phyloP scores from a whole-genome alignment of 495 filamentous ascomycete genomes.

The Penicillium salamii region DNA sequence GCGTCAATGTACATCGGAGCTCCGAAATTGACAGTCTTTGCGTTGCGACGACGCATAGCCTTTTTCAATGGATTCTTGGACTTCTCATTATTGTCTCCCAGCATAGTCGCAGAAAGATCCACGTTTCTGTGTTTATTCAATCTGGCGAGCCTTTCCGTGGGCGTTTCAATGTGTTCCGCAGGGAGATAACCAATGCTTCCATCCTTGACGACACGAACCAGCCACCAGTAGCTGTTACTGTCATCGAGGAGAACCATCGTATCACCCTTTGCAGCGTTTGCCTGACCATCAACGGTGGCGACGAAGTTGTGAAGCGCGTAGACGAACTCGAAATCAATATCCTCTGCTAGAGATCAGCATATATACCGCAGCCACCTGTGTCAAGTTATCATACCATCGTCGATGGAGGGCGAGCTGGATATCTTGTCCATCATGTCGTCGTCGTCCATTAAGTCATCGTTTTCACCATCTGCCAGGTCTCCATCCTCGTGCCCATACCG shows the following conservation, averaged over 20 bases:
- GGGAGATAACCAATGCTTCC: slow-evolving; percentile 96
- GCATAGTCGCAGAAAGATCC: slow-evolving; percentile 92
- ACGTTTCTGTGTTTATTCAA: slow-evolving; percentile 98
- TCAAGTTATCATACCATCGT: slow-evolving; percentile 74
- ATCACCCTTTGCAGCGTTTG: slow-evolving; percentile 96
- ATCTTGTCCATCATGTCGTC: slow-evolving; percentile 95
- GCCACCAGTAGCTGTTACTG: slow-evolving; percentile 99
- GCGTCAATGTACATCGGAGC: slow-evolving; percentile 87
- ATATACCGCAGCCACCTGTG: not conserved
- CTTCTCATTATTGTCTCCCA: slow-evolving; percentile 86
- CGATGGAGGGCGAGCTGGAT: slow-evolving; percentile 95
- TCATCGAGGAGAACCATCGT: slow-evolving; percentile 99
- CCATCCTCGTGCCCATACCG: slow-evolving; percentile 55
- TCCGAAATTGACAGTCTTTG: slow-evolving; percentile 86
- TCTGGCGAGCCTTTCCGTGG: slow-evolving; percentile 87
- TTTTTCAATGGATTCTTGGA: slow-evolving; percentile 86
- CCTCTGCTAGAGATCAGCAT: slow-evolving; percentile 79
- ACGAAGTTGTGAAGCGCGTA: slow-evolving; percentile 98
- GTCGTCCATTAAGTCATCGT: slow-evolving; percentile 78
- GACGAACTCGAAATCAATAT: slow-evolving; percentile 99
- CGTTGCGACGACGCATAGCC: slow-evolving; percentile 81
- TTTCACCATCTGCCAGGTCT: slow-evolving; percentile 70
- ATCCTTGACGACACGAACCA: slow-evolving; percentile 95
- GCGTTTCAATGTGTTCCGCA: slow-evolving; percentile 98
- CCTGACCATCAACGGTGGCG: slow-evolving; percentile 96